Evolutionary conservation across 73 alveolate species (phyloP).

Genomic region (Symbiodinium pilosum): DNA sequence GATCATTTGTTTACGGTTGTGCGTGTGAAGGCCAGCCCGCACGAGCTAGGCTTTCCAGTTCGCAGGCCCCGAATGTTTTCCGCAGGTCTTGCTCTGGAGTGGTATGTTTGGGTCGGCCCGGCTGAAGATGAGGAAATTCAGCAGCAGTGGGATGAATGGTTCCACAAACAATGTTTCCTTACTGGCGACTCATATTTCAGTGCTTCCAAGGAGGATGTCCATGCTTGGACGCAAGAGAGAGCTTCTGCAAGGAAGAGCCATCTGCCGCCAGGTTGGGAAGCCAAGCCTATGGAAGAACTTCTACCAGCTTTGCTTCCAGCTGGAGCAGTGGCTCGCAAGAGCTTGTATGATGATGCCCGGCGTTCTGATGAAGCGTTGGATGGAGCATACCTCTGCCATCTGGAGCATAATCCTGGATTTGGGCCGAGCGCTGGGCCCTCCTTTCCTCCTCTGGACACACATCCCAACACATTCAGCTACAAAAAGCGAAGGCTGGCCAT

Average conservation of each 20-base stretch:
- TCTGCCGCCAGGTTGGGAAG: not conserved
- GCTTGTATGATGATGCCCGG: not conserved
- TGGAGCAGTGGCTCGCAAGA: not conserved
- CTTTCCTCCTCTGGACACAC: constrained; percentile 30
- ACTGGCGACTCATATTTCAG: not conserved
- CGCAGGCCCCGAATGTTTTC: not conserved
- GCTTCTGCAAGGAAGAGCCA: not conserved
- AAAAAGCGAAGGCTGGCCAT: not conserved
- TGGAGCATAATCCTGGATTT: not conserved
- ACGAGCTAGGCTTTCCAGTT: not conserved
- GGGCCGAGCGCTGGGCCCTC: not conserved
- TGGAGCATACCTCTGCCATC: not conserved
- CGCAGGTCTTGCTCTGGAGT: not conserved
- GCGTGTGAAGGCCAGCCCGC: not conserved
- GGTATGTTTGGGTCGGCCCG: not conserved
- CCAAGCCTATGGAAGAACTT: not conserved
- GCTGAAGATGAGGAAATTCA: not conserved
- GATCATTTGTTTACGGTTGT: not conserved
- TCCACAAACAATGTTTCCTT: not conserved
- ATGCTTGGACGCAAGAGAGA: not conserved
- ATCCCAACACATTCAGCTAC: not conserved
- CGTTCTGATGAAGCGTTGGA: not conserved
- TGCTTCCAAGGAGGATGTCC: not conserved
- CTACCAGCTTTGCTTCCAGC: not conserved
- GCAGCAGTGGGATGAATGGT: not conserved